phyloP scores from a whole-genome alignment of 768 basidiomycete species.

The Rubroboletus pulcherrimus region DNA sequence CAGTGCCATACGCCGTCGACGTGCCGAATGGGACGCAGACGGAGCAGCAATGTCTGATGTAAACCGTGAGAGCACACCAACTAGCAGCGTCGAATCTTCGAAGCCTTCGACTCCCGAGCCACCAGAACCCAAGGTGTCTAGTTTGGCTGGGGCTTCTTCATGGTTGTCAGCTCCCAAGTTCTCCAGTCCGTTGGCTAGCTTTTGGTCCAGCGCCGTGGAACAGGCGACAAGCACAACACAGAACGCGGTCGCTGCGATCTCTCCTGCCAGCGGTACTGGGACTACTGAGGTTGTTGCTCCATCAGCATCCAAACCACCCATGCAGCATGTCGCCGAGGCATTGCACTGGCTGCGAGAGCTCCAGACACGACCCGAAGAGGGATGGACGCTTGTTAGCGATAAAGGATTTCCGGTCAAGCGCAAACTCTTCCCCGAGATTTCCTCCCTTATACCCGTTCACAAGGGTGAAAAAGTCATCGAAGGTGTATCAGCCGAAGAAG shows the following conservation, averaged over 20 bases:
- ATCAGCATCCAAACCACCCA: conserved; percentile 60
- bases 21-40: conserved; percentile 69
- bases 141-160: conserved; percentile 23
- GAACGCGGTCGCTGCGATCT: conserved; percentile 73
- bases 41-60: conserved; percentile 25
- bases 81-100: conserved; percentile 16
- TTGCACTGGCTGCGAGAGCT: conserved; percentile 75
- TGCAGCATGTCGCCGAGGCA: conserved; percentile 81
- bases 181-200: conserved; percentile 65
- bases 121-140: conserved; percentile 11
- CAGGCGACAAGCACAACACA: conserved; percentile 72
- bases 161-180: conserved; percentile 63
- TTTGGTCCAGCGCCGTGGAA: conserved; percentile 72
- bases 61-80: conserved; percentile 13
- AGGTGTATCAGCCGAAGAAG: conserved; percentile 89
- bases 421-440: conserved; percentile 73
- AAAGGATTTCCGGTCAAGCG: conserved; percentile 75
- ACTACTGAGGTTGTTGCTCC: conserved; percentile 40
- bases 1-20: conserved; percentile 61
- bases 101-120: conserved; percentile 22
- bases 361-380: conserved; percentile 53
- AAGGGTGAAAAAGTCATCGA: conserved; percentile 90
- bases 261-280: conserved; percentile 43
- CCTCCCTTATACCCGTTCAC: conserved; percentile 77
- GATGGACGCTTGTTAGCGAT: conserved; percentile 77